Percentiles rank a stretch among this genome's conserved stretches.
Evolutionary conservation across 2,329 filamentous ascomycete species (phyloP).

Genomic region (Sporothrix euskadiensis): DNA sequence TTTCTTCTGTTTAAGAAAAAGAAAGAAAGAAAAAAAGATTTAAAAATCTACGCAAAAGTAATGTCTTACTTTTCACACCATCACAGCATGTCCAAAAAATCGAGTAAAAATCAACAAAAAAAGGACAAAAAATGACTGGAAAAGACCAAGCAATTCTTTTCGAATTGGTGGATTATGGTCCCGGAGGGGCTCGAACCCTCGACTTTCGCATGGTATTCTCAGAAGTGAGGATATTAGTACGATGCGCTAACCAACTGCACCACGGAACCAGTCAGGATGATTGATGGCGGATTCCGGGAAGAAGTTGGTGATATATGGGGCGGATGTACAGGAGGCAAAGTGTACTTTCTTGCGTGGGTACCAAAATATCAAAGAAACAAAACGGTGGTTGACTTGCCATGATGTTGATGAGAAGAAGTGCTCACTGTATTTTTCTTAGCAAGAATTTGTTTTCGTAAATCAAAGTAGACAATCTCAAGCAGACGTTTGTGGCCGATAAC

Average conservation of each 20-base stretch:
- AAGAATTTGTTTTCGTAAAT: too few species aligned
- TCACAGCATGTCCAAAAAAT: too few species aligned
- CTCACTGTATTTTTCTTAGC: too few species aligned
- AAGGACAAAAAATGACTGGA: slow-evolving; percentile 6
- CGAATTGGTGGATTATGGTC: background rate
- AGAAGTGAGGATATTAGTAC: slow-evolving; percentile 20
- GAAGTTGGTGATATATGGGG: background rate
- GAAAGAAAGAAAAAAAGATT: background rate
- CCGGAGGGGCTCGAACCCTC: slow-evolving; percentile 21
- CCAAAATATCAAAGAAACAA: background rate
- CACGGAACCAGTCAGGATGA: slow-evolving; percentile 18
- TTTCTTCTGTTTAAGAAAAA: background rate
- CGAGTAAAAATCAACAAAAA: background rate
- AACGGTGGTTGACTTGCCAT: too few species aligned
- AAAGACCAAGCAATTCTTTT: slow-evolving; percentile 14
- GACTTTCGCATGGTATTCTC: slow-evolving; percentile 22
- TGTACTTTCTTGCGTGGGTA: too few species aligned
- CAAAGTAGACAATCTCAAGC: background rate
- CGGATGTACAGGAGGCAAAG: background rate
- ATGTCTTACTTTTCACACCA: too few species aligned
- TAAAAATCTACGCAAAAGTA: background rate
- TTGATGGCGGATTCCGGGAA: slow-evolving; percentile 15
- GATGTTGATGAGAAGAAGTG: too few species aligned
- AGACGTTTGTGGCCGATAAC: background rate
- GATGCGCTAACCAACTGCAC: slow-evolving; percentile 22